Conservation (phyloP, 1,139 yeast species). For the Geotrichum candidum region DNA sequence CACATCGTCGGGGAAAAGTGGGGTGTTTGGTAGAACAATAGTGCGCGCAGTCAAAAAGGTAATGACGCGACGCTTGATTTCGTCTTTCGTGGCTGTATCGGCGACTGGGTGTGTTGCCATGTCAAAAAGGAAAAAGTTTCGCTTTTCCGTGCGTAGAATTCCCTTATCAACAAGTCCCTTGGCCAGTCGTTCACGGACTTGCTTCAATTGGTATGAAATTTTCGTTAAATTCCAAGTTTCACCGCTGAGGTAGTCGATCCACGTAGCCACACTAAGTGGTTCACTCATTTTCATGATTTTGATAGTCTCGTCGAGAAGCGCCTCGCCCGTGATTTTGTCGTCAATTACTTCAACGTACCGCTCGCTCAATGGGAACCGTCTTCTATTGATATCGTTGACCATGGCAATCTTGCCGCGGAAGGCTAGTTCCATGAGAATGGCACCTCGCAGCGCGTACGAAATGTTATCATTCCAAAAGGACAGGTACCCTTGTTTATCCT, state of each 20-base stretch:
- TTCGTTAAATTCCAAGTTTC: slow-evolving; percentile 98
- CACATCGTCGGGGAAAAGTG: slow-evolving; percentile 62
- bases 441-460: slow-evolving; percentile 92
- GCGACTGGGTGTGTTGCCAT: slow-evolving; percentile 98
- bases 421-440: slow-evolving; percentile 86
- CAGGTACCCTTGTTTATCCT: slow-evolving; percentile 78
- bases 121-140: slow-evolving; percentile 87
- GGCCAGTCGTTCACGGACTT: slow-evolving; percentile 92
- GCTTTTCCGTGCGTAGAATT: slow-evolving; percentile 90
- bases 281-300: slow-evolving; percentile 84
- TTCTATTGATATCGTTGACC: slow-evolving; percentile 89
- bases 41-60: slow-evolving; percentile 67
- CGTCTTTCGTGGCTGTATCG: slow-evolving; percentile 77
- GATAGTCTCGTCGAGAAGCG: slow-evolving; percentile 84
- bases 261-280: slow-evolving; percentile 73
- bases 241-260: slow-evolving; percentile 90
- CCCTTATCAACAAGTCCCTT: slow-evolving; percentile 98
- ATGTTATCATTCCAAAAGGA: slow-evolving; percentile 98
- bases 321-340: slow-evolving; percentile 88
- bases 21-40: slow-evolving; percentile 42
- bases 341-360: slow-evolving; percentile 83
- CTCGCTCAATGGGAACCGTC: slow-evolving; percentile 81
- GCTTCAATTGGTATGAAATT: slow-evolving; percentile 90
- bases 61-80: slow-evolving; percentile 65
- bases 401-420: slow-evolving; percentile 82